phyloP scores from a whole-genome alignment of 768 basidiomycete genomes.

The Candolleomyces efflorescens region DNA sequence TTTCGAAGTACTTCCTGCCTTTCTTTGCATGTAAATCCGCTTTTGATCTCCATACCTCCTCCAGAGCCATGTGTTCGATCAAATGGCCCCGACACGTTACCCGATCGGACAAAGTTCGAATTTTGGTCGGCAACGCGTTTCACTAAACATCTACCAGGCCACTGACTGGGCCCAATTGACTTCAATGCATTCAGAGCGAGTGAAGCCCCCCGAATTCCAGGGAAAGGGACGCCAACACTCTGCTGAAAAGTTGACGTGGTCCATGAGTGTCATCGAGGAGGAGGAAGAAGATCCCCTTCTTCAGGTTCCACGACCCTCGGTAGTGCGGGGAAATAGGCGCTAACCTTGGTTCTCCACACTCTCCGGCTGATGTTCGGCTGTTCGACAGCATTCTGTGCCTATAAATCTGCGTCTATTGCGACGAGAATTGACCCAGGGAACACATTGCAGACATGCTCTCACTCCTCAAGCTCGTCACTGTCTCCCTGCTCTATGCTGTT shows the following conservation, averaged over 20 bases:
- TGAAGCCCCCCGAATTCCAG: too few relatives aligned
- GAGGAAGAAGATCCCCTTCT: background rate
- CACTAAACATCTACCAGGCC: background rate
- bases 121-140: background rate
- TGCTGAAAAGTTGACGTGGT: too few relatives aligned
- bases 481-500: constrained; percentile 5
- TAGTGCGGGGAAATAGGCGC: background rate
- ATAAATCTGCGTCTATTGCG: background rate
- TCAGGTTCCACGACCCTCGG: background rate
- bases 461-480: background rate
- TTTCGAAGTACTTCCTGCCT: background rate
- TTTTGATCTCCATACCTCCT: background rate
- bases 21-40: too few relatives aligned
- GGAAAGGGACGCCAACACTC: too few relatives aligned
- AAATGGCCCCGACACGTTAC: background rate
- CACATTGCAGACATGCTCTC: background rate
- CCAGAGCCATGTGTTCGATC: background rate
- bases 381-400: background rate
- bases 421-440: background rate
- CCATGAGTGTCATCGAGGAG: too few relatives aligned
- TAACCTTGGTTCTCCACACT: background rate
- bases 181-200: too few relatives aligned
- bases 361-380: constrained; percentile 1
- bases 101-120: constrained; percentile 4
- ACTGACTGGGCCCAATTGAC: background rate